Conservation (phyloP, 106 monocot species). For the Dendrobium catenatum region DNA sequence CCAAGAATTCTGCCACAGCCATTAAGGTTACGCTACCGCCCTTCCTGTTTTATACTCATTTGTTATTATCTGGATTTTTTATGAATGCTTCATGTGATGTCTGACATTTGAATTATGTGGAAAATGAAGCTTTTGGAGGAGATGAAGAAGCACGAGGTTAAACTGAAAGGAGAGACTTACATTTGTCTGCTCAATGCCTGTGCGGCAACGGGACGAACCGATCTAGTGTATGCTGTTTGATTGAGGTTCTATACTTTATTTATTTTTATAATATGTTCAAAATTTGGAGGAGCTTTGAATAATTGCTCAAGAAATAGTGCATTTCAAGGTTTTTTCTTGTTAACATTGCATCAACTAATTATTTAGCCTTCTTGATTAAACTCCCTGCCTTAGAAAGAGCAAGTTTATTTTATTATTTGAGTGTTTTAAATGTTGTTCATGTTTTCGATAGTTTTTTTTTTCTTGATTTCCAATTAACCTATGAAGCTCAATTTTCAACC, state of each 20-base stretch:
- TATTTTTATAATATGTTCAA: background rate
- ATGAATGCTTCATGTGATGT: constrained; percentile 2
- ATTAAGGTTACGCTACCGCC: constrained; percentile 34
- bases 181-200: constrained; percentile 92
- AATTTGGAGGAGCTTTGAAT: background rate
- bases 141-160: constrained; percentile 83
- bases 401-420: background rate
- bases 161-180: constrained; percentile 89
- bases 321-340: background rate
- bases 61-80: background rate
- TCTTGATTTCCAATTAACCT: background rate
- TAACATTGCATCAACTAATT: background rate
- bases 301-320: background rate
- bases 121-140: constrained; percentile 90
- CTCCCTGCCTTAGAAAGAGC: background rate
- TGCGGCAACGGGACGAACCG: constrained; percentile 76
- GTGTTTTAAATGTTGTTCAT: background rate
- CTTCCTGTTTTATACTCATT: constrained; percentile 1
- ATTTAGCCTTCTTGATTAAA: background rate
- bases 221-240: constrained; percentile 72
- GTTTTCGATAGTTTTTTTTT: background rate
- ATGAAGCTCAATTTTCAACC: background rate
- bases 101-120: constrained; percentile 21
- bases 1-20: constrained; percentile 81
- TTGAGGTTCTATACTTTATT: constrained; percentile 5